phyloP scores from a whole-genome alignment of 2,329 filamentous ascomycete genomes.

The Neocatenulostroma microsporum region DNA sequence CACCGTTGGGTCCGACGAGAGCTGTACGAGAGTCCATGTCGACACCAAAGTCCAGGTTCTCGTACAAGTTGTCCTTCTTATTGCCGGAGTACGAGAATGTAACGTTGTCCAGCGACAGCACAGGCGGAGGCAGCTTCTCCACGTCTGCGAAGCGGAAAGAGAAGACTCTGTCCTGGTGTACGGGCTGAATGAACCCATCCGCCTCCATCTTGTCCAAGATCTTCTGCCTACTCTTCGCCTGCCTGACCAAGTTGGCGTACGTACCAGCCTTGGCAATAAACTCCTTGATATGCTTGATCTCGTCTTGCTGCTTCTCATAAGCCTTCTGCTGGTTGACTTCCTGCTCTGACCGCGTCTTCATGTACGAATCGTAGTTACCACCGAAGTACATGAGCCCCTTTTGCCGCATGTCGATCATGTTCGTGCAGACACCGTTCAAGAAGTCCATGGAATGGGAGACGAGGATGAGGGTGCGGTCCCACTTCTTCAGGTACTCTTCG shows the following conservation, averaged over 20 bases:
- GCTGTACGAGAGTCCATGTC: constrained; percentile 97
- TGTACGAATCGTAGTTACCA: constrained; percentile 93
- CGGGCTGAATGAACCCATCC: constrained; percentile 88
- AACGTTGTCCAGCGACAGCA: constrained; percentile 93
- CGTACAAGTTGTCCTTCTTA: constrained; percentile 69
- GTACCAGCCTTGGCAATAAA: constrained; percentile 99
- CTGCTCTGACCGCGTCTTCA: constrained; percentile 92
- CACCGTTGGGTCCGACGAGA: constrained; percentile 98
- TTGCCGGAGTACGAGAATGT: constrained; percentile 80
- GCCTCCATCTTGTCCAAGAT: constrained; percentile 95
- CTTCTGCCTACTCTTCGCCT: constrained; percentile 98
- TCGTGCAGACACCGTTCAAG: constrained; percentile 97
- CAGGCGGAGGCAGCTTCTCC: constrained; percentile 93
- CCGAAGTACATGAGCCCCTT: constrained; percentile 97
- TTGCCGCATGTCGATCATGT: constrained; percentile 98
- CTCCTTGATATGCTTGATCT: constrained; percentile 85
- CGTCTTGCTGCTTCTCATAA: constrained; percentile 96
- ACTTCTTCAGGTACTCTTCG: constrained; percentile 85
- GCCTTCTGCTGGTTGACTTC: constrained; percentile 94
- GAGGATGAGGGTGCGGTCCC: constrained; percentile 90
- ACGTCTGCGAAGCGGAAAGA: constrained; percentile 96
- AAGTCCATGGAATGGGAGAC: constrained; percentile 99
- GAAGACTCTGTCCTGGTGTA: constrained; percentile 85
- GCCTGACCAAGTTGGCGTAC: constrained; percentile 96
- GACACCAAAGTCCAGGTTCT: constrained; percentile 86